Evolutionary conservation across 768 basidiomycete species (phyloP), one percentile per base, ranked within the genome.

Genomic region (Auriculariales sp.): DNA sequence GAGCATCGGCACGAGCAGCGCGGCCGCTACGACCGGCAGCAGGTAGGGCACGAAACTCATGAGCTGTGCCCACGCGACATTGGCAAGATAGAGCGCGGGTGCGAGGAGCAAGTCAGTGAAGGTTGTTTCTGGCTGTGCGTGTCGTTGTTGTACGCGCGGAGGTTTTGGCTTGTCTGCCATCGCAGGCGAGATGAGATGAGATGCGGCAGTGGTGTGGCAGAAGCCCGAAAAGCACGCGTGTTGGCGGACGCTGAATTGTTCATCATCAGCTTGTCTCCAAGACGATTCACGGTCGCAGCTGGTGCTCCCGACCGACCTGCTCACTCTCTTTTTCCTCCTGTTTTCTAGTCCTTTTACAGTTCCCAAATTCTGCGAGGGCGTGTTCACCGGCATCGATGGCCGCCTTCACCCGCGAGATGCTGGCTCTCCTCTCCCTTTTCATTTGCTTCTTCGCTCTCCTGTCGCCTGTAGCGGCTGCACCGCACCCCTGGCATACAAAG

Each of bases 11-110:
- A 88, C 64, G 33, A 83, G 66, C 24, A 76, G 61, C 3, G 76
- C 57, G 61, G 71, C 83, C 27, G 86, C 74, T 24, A 74, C 50
- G 27, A 84, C 55, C 24, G 86, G 81, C n/a, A 86, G 68, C 24
- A 87, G 63, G 52, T 75, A 44, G 22, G 39, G 39, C 4, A 44
- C 27, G 14, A 25, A 19, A 9, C 22, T 19, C 39, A 24, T 44
- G 14, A 25, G 27, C 39, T 44, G 22, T 19, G 39, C 22, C 39
- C 39, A 44, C 6, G 1, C 39, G 15, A 44, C 14, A 25, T 44
- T 9, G 19, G 27, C 22, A 12, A 44, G 19, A 19, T n/a, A 44
- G 22, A 24, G 27, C 7, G 12, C 6, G 17, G 39, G 39, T 25
- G 39, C 39, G 10, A 44, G 12, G 9, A 44, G 22, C 39, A 44